Evolutionary conservation across 2,329 filamentous ascomycete genomes (phyloP).

Genomic region (Cladorrhinum sp.): DNA sequence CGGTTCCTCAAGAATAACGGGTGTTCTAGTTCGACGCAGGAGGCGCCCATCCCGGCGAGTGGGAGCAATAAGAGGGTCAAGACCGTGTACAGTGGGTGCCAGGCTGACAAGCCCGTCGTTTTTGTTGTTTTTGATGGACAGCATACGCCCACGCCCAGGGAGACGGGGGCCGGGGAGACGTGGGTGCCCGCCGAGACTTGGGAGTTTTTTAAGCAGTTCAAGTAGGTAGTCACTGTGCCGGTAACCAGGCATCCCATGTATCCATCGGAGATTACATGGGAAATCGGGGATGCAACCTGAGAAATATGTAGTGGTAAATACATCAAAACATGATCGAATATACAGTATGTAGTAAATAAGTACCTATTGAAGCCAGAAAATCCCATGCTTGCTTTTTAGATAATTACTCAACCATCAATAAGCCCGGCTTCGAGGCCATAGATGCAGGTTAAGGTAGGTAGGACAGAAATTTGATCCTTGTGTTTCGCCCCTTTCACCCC

Average conservation of each 20-base stretch:
- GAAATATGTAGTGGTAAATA: too few species aligned
- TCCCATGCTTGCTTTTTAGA: too few species aligned
- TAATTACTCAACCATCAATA: too few species aligned
- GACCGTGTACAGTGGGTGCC: slow-evolving; percentile 15
- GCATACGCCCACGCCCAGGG: slow-evolving; percentile 15
- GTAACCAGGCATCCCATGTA: too few species aligned
- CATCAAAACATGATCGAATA: too few species aligned
- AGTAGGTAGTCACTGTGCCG: background rate
- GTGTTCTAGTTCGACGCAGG: slow-evolving; percentile 1
- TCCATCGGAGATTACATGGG: too few species aligned
- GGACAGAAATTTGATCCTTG: too few species aligned
- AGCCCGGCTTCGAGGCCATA: too few species aligned
- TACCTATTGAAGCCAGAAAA: too few species aligned
- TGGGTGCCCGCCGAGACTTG: slow-evolving; percentile 15
- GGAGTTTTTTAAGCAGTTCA: slow-evolving; percentile 20
- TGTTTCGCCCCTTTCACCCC: background rate
- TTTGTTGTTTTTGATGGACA: slow-evolving; percentile 18
- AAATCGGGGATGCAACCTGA: too few species aligned
- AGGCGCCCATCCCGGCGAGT: slow-evolving; percentile 9
- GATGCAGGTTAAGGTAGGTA: too few species aligned
- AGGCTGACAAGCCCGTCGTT: slow-evolving; percentile 12
- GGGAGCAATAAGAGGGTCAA: slow-evolving; percentile 13
- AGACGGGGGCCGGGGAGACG: slow-evolving; percentile 5
- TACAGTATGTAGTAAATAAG: too few species aligned
- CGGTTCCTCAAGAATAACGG: slow-evolving; percentile 20